Evolutionary conservation across 225 moss, liverwort and hornwort genomes (phyloP), one percentile per base, ranked within the genome.

Genomic region (Sphagnum tenellum): DNA sequence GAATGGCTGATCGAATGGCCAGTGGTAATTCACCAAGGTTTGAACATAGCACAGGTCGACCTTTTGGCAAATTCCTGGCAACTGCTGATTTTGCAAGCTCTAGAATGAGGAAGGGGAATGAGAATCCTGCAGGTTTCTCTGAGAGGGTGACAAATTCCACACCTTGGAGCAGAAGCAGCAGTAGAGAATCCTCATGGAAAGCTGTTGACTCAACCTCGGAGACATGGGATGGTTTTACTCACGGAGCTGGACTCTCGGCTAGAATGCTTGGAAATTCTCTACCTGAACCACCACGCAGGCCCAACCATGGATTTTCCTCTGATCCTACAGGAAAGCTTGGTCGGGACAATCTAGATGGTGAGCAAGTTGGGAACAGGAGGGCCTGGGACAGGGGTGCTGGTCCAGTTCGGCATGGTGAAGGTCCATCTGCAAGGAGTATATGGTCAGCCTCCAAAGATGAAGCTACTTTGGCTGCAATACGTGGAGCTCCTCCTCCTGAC

Each of bases 381-480:
- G 73, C 66, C 46, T 78, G 81, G 80, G 82, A 88, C 46, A 81
- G 73, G 66, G 53, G 70, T 56, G 57, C 64, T 9, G 76, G 64
- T 50, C 67, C 66, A 55, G 65, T 54, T 60, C 70, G 74, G 14
- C 89, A 90, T 74, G 93, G 91, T n/a, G 98, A 91, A 68, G 82
- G 76, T 59, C 82, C 76, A 49, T 80, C 76, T 2, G 78, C 83
- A 11, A 81, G 83, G 62, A 82, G 83, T 59, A 85, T 90, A 51
- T 92, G 92, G 92, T 87, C 82, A 64, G 87, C 88, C 10, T 88
- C 96, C 10, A 81, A 84, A 69, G 90, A 87, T 12, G 92, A 93
- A 67, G 87, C 92, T 12, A 87, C 87, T 5, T 77, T 89, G 5
- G 96, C 88, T 44, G 85, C 93, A 49, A 98, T 93, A 68, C 80